Base-by-base conservation (phyloP, 176 grass and related monocot genomes). In the Phyllostachys edulis region DNA sequence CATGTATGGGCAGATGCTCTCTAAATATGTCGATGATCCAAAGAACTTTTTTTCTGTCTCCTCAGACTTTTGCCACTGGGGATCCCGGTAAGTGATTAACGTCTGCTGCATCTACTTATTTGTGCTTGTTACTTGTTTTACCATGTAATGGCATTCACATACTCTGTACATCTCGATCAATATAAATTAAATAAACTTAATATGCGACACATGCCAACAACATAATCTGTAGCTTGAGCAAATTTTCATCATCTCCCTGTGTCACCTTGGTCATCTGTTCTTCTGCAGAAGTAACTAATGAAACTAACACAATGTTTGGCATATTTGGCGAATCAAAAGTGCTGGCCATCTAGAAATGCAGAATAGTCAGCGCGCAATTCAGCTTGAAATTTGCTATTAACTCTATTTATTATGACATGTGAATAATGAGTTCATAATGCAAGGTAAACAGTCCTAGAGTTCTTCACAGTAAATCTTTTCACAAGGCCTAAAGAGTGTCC, bases 1-100 rank as follows among this genome's bases (percentile, higher is more conserved):
- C 65, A 90, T 96, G 83, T 99, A 90, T 81, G 96, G 96, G 41
- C 67, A 80, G 46, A 82, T 99, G 74, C 96, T 99, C 46, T 82
- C 91, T 57, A 92, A 94, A 73, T 96, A 99, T 80, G 79, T 99
- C 17, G 93, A 99, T 34, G 91, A 99, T 80, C 93, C 96, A 23
- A 88, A 78, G 69, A 99, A 99, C 61, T 99, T 99, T 57, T 98
- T 98, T 83, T 96, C 89, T 62, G 78, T 99, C 27, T 99, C 96
- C 12, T 96, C 96, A 24, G 96, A 99, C 50, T 99, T 99, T 51
- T 99, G 96, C 77, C 96, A 99, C 59, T 99, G 96, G 96, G 93
- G 96, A 85, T 89, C 96, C 65, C 85, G 91, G 96, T 95, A 93
- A 49, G 69, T 41, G 1, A 64, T 84, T 83, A 82, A 18, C 24